Evolutionary conservation across 371 early-diverging fungal species (phyloP), one percentile per base, ranked within the genome.

Genomic region (Mortierella sp.): DNA sequence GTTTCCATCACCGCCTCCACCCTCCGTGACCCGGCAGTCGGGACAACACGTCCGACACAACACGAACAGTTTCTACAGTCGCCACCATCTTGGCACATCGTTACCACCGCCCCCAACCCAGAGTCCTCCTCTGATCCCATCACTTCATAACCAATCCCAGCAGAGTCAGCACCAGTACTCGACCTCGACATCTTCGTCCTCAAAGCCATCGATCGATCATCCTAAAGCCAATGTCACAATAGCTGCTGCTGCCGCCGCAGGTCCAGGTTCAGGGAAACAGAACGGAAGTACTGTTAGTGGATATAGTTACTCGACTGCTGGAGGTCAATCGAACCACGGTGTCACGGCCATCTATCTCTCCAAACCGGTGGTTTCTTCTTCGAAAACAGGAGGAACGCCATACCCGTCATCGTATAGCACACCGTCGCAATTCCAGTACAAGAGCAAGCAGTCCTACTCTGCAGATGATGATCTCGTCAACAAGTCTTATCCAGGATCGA

Each of bases 291-390:
- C 61, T 2, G 26, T 42, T 6, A 64, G 57, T 27, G 72, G 61
- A 46, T 72, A 72, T 37, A 50, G 44, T 5, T 71, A 71, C n/a
- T 47, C 62, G n/a, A 71, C 51, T 3, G 15, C 58, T 1, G 48
- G 47, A 14, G 31, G 26, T 6, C 61, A 50, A 31, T 34, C 52
- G 34, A 41, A 44, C 21, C 58, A 56, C 6, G 70, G 65, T 15
- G 70, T 57, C 7, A 56, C 70, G 5, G 64, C 76, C 19, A 53
- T 76, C 41, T 76, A 69, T 26, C 76, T 76, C 15, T 76, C 76
- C 30, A 76, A 69, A 37, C 76, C 76, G 0, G 65, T 58, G 17
- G 27, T 59, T 12, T 49, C 65, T 5, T 47, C 69, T 12, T 19
- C 44, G 52, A n/a, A 6, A 30, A 51, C 42, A 19, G 64, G 49